Evolutionary conservation across 2,329 filamentous ascomycete species (phyloP), one percentile per base, ranked within the genome.

Genomic region (Periconia digitata): DNA sequence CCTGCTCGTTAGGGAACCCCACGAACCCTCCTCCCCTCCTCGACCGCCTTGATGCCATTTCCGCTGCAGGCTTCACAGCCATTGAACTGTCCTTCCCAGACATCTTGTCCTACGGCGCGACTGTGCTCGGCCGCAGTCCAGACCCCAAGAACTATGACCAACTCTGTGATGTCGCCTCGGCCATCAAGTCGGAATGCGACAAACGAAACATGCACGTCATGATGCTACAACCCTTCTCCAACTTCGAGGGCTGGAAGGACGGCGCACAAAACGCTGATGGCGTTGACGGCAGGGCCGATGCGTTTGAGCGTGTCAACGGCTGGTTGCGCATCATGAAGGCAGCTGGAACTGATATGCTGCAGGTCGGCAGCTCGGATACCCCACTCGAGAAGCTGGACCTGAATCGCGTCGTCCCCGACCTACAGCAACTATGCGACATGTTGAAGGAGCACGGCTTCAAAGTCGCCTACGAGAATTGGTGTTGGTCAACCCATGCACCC

Each of bases 381-480:
- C 76, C 80, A 0, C 74, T 67, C 3, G 67, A 74, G 40, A 78
- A 76, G 17, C 83, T 88, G 47, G 76, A 79, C 6, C 70, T 76
- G 6, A 72, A 74, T 1, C 72, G 76, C 8, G 76, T 88, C 17
- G 80, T 86, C 0, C 61, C 68, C 0, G 86, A 91, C 56, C 75
- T 92, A 0, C 76, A 77, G 1, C 77, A 84, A 47, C 73, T 92
- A 35, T 59, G 57, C 22, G 60, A 62, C 23, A 71, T 87, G 43
- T 75, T 87, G 1, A 79, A 79, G 0, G 64, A 75, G 18, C 77
- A 81, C 40, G 76, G 77, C 0, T 81, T 84, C 63, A 77, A 80
- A 6, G 72, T 92, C 16, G 86, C 87, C 0, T 92, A 91, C 57
- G 87, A 92, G 71, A 90, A 91, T 63, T 91, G 87, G 86, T 90